Conservation (phyloP, 345 rosid genomes). For the Aethionema arabicum region DNA sequence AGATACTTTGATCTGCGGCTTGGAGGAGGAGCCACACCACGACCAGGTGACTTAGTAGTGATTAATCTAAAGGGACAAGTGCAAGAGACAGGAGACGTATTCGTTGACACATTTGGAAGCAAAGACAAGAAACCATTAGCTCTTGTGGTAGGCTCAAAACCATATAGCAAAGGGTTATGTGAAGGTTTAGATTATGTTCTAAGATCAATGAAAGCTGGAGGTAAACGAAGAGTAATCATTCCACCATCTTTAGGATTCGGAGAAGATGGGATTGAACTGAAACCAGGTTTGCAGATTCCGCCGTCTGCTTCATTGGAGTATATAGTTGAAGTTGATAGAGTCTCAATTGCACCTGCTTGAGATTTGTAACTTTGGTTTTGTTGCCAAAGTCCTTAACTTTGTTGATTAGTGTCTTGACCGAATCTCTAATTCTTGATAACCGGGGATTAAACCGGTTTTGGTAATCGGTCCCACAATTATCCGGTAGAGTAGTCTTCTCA, state of each 20-base stretch:
- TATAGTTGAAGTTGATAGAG: slow-evolving; percentile 73
- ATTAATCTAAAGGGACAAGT: slow-evolving; percentile 66
- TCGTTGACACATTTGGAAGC: slow-evolving; percentile 63
- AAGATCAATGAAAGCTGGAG: slow-evolving; percentile 86
- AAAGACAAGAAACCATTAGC: slow-evolving; percentile 59
- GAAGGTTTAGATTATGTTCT: slow-evolving; percentile 70
- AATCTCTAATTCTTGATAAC: no score
- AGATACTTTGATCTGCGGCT: slow-evolving; percentile 83
- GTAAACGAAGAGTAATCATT: slow-evolving; percentile 70
- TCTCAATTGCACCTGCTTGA: slow-evolving; percentile 89
- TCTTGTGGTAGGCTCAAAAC: slow-evolving; percentile 75
- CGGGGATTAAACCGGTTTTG: no score
- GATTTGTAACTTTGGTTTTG: neutral
- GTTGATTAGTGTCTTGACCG: no score
- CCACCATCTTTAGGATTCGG: slow-evolving; percentile 77
- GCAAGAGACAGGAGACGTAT: slow-evolving; percentile 57
- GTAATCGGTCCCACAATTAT: no score
- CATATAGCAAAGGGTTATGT: slow-evolving; percentile 76
- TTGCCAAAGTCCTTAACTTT: neutral
- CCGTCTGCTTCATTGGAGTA: slow-evolving; percentile 68
- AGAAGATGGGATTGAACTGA: slow-evolving; percentile 69
- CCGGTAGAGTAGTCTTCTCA: no score
- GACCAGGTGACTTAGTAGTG: slow-evolving; percentile 81
- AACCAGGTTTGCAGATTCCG: slow-evolving; percentile 62
- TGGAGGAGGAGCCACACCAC: slow-evolving; percentile 80